Conservation (phyloP, 2,329 filamentous ascomycete species). For the Alternaria sp. region DNA sequence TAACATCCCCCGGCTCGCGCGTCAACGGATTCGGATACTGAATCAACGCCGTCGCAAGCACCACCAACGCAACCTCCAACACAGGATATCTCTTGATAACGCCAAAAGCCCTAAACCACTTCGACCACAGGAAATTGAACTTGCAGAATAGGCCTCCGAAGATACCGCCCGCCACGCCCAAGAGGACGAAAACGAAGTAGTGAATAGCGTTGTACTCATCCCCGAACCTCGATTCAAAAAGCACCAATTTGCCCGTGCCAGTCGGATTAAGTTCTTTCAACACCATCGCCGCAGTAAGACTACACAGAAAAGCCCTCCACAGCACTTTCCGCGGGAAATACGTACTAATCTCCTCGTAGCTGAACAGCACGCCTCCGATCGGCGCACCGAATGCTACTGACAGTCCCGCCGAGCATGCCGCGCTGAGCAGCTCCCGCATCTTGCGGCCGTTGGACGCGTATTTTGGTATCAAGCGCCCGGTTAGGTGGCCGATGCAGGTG, state of each 20-base stretch:
- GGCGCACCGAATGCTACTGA: slow-evolving; percentile 68
- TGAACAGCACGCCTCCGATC: slow-evolving; percentile 67
- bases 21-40: slow-evolving; percentile 64
- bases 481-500: slow-evolving; percentile 62
- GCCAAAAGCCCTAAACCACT: slow-evolving; percentile 58
- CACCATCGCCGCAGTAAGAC: slow-evolving; percentile 61
- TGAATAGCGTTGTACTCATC: slow-evolving; percentile 62
- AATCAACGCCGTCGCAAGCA: slow-evolving; percentile 59
- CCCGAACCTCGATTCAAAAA: slow-evolving; percentile 67
- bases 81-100: slow-evolving; percentile 64
- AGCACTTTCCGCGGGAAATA: slow-evolving; percentile 66
- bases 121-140: slow-evolving; percentile 64
- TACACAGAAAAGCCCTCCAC: slow-evolving; percentile 66
- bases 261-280: slow-evolving; percentile 65
- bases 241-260: slow-evolving; percentile 65
- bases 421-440: slow-evolving; percentile 64
- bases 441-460: slow-evolving; percentile 64
- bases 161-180: slow-evolving; percentile 63
- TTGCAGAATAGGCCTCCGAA: slow-evolving; percentile 66
- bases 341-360: slow-evolving; percentile 65
- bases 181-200: slow-evolving; percentile 63
- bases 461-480: slow-evolving; percentile 60
- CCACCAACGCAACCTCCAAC: slow-evolving; percentile 62
- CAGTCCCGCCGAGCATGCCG: slow-evolving; percentile 63
- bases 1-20: slow-evolving; percentile 61